Conservation (phyloP, 352 stramenopile species). For the Aphanomyces cochlioides region DNA sequence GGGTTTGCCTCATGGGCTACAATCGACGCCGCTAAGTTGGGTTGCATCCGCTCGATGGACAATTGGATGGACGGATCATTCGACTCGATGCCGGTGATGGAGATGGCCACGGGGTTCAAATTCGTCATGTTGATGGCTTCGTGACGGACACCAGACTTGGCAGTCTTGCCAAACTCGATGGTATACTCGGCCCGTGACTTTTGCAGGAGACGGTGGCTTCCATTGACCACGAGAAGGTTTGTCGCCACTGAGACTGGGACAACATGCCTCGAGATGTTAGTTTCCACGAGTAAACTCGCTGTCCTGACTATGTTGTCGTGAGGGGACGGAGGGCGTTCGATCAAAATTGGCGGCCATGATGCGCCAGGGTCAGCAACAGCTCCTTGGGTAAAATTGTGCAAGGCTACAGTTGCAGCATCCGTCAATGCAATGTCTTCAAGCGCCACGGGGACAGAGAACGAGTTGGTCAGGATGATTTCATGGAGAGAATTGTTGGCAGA, state of each 20-base stretch:
- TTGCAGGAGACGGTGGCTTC: background rate
- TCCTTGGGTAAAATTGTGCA: background rate
- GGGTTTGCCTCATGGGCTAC: background rate
- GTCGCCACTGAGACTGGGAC: background rate
- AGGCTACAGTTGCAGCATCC: background rate
- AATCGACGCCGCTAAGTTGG: background rate
- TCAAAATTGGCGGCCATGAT: background rate
- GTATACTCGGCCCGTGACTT: background rate
- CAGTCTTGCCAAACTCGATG: conserved; percentile 21
- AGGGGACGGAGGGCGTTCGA: background rate
- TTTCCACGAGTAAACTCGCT: conserved; percentile 6
- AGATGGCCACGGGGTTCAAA: conserved; percentile 7
- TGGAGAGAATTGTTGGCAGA: background rate
- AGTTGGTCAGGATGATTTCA: background rate
- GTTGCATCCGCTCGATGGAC: background rate
- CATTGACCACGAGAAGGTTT: background rate
- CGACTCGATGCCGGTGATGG: background rate
- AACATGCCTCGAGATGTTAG: conserved; percentile 1
- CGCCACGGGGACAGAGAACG: background rate
- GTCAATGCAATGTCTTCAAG: background rate
- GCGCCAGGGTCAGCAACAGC: background rate
- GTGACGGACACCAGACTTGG: background rate
- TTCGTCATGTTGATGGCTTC: conserved; percentile 23
- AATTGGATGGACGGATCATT: background rate
- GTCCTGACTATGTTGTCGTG: background rate